A percentile compares a stretch with the other conserved stretches of the same genome.
Evolutionary conservation across 768 basidiomycete species (phyloP).

Genomic region (Russula griseocarnosa): DNA sequence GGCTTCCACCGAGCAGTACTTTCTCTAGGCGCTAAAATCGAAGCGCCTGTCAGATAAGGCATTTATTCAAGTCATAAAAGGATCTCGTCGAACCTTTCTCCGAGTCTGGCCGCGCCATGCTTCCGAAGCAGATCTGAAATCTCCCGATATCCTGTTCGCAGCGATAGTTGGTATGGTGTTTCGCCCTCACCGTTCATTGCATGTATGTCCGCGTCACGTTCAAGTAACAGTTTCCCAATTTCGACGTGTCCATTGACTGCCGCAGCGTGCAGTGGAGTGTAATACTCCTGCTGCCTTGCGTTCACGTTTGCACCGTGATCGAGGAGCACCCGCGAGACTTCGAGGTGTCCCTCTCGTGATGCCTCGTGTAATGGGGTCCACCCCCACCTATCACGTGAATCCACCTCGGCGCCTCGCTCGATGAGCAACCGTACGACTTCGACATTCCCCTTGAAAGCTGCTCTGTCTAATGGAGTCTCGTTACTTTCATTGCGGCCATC

Average conservation of each 20-base stretch:
- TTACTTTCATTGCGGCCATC: background rate
- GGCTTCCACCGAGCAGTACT: too few relatives aligned
- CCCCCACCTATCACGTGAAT: background rate
- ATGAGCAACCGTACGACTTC: background rate
- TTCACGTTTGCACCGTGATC: conserved; percentile 5
- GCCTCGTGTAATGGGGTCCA: conserved; percentile 8
- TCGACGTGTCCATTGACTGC: background rate
- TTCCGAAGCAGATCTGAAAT: background rate
- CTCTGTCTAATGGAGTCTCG: background rate
- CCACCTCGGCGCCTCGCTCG: conserved; percentile 1
- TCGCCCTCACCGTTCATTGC: background rate
- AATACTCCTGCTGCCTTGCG: background rate
- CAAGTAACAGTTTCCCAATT: background rate
- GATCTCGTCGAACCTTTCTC: background rate
- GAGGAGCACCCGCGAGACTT: background rate
- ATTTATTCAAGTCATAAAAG: background rate
- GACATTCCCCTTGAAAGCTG: background rate
- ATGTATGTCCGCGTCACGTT: conserved; percentile 1
- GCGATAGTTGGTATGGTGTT: background rate
- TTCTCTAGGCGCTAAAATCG: background rate
- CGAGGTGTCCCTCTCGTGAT: background rate
- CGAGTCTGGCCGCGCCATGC: background rate
- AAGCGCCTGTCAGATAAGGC: background rate
- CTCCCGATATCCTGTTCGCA: background rate
- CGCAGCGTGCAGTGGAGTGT: conserved; percentile 8